Base-by-base conservation (phyloP, 2,329 filamentous ascomycete genomes). In the Aspergillus terreus region DNA sequence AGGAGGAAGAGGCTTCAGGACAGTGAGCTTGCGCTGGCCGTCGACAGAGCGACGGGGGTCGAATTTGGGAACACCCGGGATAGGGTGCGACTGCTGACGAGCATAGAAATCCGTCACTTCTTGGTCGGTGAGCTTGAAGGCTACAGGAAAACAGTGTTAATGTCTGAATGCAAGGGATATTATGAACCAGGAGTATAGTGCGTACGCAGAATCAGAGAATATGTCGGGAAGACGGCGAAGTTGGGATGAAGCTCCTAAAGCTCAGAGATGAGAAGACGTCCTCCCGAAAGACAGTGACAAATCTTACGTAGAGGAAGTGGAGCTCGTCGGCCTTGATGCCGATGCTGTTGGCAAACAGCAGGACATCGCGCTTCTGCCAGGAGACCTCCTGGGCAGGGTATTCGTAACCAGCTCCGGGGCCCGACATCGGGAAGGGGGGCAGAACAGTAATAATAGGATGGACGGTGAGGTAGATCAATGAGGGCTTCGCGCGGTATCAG, bases 261-360 rank as follows among this genome's bases (percentile, higher is more conserved):
- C 23, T 44, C 6, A 50, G 33, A 53, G 45, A 15, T 50, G 21
- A 35, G 33, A 30, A 7, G 6, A 17, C 10, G 14, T 3, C 23
- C 7, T 6, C 10, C 9, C 7, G 27, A 21, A 14, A 6, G 27
- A 2, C 2, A 15, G 25, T 10, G 10, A 14, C 11, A 15, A 15
- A 36, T 38, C n/a, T 54, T 79, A 94, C 90, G 64, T 91, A 96
- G 74, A 96, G 85, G 69, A 92, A 95, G 69, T 96, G 90, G 65
- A 96, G 83, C 78, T 96, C 92, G 62, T 95, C 85, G n/a, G 81
- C 80, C 11, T 83, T 92, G 67, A 81, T 85, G 51, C 92, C 92
- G 69, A 96, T 92, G 75, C 87, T 92, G 72, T 87, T 87, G 62
- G 92, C 91, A 71, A 96, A 96, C 55, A 97, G 84, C 55, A 96